These are phyloP conservation scores for Senna tora DNA, from an alignment of 306 rosid species.

Conservation along the genomic window DNA sequence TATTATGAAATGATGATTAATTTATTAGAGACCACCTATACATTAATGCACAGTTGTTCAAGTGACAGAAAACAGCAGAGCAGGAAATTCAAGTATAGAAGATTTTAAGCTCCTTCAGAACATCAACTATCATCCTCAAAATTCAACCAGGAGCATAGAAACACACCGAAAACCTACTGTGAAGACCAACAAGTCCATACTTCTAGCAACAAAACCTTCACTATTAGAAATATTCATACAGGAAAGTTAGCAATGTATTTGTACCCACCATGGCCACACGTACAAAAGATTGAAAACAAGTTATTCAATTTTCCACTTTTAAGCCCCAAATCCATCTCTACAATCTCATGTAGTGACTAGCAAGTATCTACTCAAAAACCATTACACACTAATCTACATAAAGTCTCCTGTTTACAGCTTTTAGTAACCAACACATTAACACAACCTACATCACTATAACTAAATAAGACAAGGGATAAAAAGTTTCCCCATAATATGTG, in stretches of 20 bases:
- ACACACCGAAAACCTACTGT: conserved; percentile 19
- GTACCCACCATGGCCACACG: not conserved
- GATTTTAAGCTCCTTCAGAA: conserved; percentile 7
- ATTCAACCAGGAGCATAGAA: conserved; percentile 28
- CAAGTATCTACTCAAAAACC: conserved; percentile 14
- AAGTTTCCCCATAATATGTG: conserved; percentile 20
- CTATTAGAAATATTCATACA: not conserved
- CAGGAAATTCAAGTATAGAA: conserved; percentile 6
- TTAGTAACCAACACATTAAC: conserved; percentile 17
- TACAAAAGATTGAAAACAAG: conserved; percentile 5
- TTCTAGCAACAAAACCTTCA: conserved; percentile 23
- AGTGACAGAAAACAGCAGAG: conserved; percentile 10
- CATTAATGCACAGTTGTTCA: conserved; percentile 1
- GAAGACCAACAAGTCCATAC: conserved; percentile 11
- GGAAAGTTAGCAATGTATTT: not conserved
- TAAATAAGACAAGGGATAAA: not conserved
- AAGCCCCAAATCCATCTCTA: conserved; percentile 7
- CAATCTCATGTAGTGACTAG: conserved; percentile 3
- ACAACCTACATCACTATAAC: conserved; percentile 21
- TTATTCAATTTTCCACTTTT: not conserved
- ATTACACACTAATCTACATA: conserved; percentile 9
- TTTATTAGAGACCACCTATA: not conserved
- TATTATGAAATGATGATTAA: not conserved
- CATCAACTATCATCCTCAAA: conserved; percentile 7
- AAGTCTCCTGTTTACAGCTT: not conserved